phyloP scores from a whole-genome alignment of 768 basidiomycete species.

The Tricholoma bakamatsutake region DNA sequence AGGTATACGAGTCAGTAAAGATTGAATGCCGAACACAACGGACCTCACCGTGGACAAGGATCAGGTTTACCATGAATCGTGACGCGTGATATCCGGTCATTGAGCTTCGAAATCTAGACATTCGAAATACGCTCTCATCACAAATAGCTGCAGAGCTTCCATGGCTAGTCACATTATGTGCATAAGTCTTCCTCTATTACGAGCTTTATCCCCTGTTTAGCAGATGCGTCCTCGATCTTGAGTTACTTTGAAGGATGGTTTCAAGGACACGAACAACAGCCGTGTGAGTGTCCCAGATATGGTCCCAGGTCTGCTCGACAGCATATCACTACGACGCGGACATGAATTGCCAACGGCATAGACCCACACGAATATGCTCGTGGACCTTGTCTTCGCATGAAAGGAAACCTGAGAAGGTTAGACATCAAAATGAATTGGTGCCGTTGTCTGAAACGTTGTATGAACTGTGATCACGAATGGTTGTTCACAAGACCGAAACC shows the following conservation, averaged over 20 bases:
- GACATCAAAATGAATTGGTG: constrained; percentile 8
- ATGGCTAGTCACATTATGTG: background rate
- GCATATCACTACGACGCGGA: background rate
- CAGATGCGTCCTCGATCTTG: background rate
- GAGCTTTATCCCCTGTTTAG: background rate
- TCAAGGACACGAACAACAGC: background rate
- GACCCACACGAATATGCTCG: background rate
- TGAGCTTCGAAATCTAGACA: background rate
- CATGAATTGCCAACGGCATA: background rate
- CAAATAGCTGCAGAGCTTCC: background rate
- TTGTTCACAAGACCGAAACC: background rate
- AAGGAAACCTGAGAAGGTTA: constrained; percentile 1
- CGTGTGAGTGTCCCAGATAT: background rate
- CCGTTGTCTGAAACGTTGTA: constrained; percentile 6
- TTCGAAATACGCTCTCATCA: background rate
- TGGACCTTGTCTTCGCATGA: background rate
- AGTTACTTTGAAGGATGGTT: background rate
- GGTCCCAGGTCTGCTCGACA: background rate
- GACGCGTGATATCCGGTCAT: background rate
- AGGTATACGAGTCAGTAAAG: background rate
- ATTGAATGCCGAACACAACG: background rate
- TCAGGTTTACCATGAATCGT: background rate
- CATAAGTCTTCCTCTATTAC: background rate
- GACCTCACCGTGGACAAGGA: background rate
- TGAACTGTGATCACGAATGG: constrained; percentile 11